Percentiles rank a stretch among this genome's conserved stretches.
Conservation (phyloP, 257 asterid species). For the Ajuga chamaepitys region DNA sequence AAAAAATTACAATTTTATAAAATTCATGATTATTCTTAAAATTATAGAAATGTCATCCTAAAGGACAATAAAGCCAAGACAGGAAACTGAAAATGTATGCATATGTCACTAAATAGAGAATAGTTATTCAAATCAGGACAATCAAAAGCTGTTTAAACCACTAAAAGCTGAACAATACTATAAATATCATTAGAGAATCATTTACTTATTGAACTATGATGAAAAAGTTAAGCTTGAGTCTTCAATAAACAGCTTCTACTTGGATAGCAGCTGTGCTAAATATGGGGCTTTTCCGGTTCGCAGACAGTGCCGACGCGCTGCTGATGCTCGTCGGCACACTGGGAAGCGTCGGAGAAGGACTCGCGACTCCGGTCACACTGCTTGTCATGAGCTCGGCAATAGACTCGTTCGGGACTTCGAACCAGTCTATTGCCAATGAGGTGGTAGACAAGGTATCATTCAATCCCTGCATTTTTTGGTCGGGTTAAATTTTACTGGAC, state of each 20-base stretch:
- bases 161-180: neutral
- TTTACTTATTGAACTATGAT: neutral
- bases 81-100: neutral
- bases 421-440: slow-evolving; percentile 11
- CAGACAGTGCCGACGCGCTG: slow-evolving; percentile 24
- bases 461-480: neutral
- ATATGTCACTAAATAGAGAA: neutral
- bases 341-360: slow-evolving; percentile 27
- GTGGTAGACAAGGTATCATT: slow-evolving; percentile 25
- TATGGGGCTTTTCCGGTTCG: slow-evolving; percentile 29
- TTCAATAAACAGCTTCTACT: neutral
- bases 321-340: slow-evolving; percentile 26
- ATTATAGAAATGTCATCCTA: neutral
- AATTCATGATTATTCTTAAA: neutral
- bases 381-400: slow-evolving; percentile 30
- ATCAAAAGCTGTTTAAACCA: neutral
- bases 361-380: slow-evolving; percentile 28
- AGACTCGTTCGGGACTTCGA: slow-evolving; percentile 32
- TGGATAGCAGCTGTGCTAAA: neutral
- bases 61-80: slow-evolving; percentile 11
- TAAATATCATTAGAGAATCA: neutral
- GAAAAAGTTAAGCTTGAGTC: neutral
- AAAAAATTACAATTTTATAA: too few relatives aligned
- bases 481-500: too few relatives aligned
- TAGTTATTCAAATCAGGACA: neutral